A percentile compares a stretch with the other conserved stretches of the same genome.
Conservation (phyloP, 2,329 filamentous ascomycete genomes). For the Peltaster fructicola region DNA sequence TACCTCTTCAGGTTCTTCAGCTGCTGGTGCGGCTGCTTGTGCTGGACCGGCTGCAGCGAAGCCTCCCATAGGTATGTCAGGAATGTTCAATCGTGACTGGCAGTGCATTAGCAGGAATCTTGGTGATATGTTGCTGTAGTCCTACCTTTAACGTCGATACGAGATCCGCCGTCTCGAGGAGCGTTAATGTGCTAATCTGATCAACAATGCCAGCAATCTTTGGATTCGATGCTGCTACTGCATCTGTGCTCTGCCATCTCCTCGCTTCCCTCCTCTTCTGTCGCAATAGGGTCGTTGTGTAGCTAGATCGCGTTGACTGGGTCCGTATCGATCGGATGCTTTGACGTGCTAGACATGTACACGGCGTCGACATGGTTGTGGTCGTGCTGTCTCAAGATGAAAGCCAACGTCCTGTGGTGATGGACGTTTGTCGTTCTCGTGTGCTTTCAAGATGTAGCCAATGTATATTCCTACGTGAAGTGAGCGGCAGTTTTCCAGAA, state of each 20-base stretch:
- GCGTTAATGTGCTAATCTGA: constrained; percentile 94
- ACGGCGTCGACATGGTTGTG: constrained; percentile 9
- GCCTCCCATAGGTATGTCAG: constrained; percentile 85
- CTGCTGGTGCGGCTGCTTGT: constrained; percentile 43
- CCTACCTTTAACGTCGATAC: constrained; percentile 85
- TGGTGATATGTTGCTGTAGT: not conserved
- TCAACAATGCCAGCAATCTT: constrained; percentile 94
- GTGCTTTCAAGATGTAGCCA: too few species aligned
- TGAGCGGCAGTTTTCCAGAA: too few species aligned
- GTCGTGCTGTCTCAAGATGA: constrained; percentile 7
- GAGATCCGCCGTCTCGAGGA: constrained; percentile 92
- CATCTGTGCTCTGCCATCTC: constrained; percentile 80
- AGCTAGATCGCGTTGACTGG: too few species aligned
- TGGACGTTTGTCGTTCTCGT: too few species aligned
- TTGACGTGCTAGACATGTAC: too few species aligned
- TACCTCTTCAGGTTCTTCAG: constrained; percentile 63
- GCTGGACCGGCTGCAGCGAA: constrained; percentile 55
- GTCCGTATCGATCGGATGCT: too few species aligned
- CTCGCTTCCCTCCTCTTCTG: too few species aligned
- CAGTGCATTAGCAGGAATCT: constrained; percentile 2
- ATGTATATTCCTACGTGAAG: too few species aligned
- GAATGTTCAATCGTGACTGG: constrained; percentile 88
- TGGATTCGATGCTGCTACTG: constrained; percentile 43
- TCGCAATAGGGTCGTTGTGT: constrained; percentile 1
- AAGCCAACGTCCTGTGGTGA: too few species aligned